phyloP scores from a whole-genome alignment of 108 stramenopile genomes.

The Skeletonema marinoi region DNA sequence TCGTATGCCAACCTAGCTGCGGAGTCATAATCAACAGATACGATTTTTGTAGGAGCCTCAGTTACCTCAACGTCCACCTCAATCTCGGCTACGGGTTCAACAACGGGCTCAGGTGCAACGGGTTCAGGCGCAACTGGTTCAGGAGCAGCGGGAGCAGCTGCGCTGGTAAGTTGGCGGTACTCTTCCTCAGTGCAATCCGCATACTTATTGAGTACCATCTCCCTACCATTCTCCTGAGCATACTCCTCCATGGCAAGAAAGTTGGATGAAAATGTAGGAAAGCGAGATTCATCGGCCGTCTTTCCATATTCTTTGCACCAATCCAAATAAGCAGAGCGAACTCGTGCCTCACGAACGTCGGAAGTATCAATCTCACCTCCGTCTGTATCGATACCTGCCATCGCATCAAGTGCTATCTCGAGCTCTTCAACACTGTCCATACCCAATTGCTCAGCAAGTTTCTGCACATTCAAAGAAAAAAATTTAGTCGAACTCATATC shows the following conservation, averaged over 20 bases:
- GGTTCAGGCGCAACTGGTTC: constrained; percentile 26
- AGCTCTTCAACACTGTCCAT: constrained; percentile 82
- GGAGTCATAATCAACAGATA: constrained; percentile 52
- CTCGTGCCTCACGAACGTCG: constrained; percentile 83
- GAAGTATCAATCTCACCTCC: constrained; percentile 65
- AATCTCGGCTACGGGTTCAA: constrained; percentile 16
- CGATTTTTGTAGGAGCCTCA: constrained; percentile 13
- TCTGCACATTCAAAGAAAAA: constrained; percentile 33
- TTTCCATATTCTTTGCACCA: constrained; percentile 87
- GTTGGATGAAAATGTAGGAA: constrained; percentile 73
- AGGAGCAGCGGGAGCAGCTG: constrained; percentile 32
- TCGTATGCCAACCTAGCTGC: constrained; percentile 57
- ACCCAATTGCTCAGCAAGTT: constrained; percentile 74
- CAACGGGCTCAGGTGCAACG: constrained; percentile 13
- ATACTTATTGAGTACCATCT: constrained; percentile 68
- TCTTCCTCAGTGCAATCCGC: constrained; percentile 73
- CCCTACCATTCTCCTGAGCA: constrained; percentile 73
- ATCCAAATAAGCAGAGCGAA: constrained; percentile 79
- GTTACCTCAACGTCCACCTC: constrained; percentile 6
- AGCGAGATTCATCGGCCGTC: constrained; percentile 69
- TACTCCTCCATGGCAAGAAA: constrained; percentile 87
- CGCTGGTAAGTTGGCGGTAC: constrained; percentile 44
- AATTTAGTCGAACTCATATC: background rate
- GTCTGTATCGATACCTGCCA: constrained; percentile 78
- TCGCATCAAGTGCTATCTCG: constrained; percentile 73